Evolutionary conservation across 768 basidiomycete species (phyloP), one percentile per base, ranked within the genome.

Genomic region (Chlorophyllum brunneum): DNA sequence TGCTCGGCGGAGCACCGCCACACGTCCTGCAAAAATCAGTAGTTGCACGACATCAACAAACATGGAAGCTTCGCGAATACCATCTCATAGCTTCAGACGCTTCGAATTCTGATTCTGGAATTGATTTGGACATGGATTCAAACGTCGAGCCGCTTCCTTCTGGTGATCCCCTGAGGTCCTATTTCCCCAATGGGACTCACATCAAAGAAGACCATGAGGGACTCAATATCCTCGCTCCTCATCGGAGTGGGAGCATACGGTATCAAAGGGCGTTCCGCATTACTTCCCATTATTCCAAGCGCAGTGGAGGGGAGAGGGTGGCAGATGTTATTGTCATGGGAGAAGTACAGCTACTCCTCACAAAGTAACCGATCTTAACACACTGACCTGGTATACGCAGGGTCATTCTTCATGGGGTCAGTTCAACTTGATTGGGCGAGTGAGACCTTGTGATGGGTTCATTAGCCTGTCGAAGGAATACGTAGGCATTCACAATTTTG

Each of bases 361-460:
- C 29, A 24, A 39, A 37, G 29, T 23, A 38, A 45, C 34, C 31
- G 11, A 34, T 37, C 29, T 37, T n/a, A 18, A n/a, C 9, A 15
- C 18, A 6, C 37, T 59, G 31, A 20, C 39, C 13, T 53, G 51
- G 23, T 56, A 47, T 39, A 48, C 16, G 16, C 53, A 92, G 88
- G 91, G 92, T 4, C 92, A 94, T 67, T 94, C 92, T 6, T 83
- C 90, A 11, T 95, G 92, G 92, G 92, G 92, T 20, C 84, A 89
- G 57, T 95, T 93, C 68, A 83, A 76, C 53, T 66, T 95, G 22
- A 70, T 85, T 3, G 92, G 92, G 31, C 80, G 92, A 15, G 78
- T 95, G n/a, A 73, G 92, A 51, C 80, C 85, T 13, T 82, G 79
- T 60, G 92, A 94, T 63, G 92, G 92, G 6, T 80, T 91, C 58